phyloP scores from a whole-genome alignment of 495 filamentous ascomycete genomes.

The Penicillium crystallinum region DNA sequence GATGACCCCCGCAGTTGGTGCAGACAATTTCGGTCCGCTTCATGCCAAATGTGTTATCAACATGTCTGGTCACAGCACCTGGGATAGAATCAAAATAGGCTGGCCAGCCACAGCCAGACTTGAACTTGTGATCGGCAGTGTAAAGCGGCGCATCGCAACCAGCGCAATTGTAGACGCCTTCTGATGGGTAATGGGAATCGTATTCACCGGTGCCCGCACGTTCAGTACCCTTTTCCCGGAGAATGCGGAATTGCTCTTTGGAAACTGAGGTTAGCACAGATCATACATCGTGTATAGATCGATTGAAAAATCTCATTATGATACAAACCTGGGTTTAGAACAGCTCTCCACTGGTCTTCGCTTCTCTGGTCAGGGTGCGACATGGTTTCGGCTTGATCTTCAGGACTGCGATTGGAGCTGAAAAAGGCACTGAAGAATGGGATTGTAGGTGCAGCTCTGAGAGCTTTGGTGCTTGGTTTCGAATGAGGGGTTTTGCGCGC shows the following conservation, averaged over 20 bases:
- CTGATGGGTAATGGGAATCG: slow-evolving; percentile 71
- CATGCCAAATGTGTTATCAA: slow-evolving; percentile 77
- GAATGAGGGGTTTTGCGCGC: slow-evolving; percentile 25
- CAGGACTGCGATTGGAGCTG: slow-evolving; percentile 46
- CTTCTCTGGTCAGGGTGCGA: slow-evolving; percentile 75
- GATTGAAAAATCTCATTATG: not conserved
- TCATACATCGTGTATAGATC: not conserved
- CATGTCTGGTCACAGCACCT: slow-evolving; percentile 76
- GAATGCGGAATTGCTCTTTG: slow-evolving; percentile 87
- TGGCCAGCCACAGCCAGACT: slow-evolving; percentile 94
- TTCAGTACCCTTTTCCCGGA: slow-evolving; percentile 90
- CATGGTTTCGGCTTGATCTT: slow-evolving; percentile 51
- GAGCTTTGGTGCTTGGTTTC: slow-evolving; percentile 30
- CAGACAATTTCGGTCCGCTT: slow-evolving; percentile 88
- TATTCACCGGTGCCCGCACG: slow-evolving; percentile 71
- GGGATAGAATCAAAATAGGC: slow-evolving; percentile 94
- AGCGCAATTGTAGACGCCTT: slow-evolving; percentile 78
- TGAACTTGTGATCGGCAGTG: slow-evolving; percentile 86
- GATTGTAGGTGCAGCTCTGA: slow-evolving; percentile 62
- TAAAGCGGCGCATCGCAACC: slow-evolving; percentile 87
- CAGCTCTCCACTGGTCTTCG: slow-evolving; percentile 80
- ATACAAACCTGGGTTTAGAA: slow-evolving; percentile 65
- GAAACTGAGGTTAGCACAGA: slow-evolving; percentile 11
- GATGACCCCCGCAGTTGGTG: slow-evolving; percentile 86
- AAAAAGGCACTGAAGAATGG: slow-evolving; percentile 81